A percentile compares a stretch with the other conserved stretches of the same genome.
Evolutionary conservation across 306 rosid species (phyloP).

Genomic region (Gastrolobium bilobum): DNA sequence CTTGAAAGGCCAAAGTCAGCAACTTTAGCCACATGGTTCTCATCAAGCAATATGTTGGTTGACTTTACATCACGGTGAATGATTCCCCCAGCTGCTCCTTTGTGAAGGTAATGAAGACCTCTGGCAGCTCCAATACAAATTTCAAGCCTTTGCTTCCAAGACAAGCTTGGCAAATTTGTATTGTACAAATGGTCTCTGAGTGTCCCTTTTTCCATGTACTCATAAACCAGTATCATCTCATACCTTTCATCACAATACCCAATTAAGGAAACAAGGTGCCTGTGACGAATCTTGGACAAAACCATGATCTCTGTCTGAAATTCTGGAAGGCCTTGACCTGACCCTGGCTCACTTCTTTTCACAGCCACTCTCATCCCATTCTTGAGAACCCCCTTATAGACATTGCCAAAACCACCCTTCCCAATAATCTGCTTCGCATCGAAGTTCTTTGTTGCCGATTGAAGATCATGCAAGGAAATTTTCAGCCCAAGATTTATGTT

Average conservation of each 20-base stretch:
- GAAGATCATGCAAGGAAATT: slow-evolving; percentile 55
- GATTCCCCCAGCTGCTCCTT: slow-evolving; percentile 62
- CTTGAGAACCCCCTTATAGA: slow-evolving; percentile 59
- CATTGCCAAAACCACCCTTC: slow-evolving; percentile 68
- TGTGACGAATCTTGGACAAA: slow-evolving; percentile 66
- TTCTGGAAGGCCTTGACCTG: slow-evolving; percentile 64
- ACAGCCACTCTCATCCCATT: slow-evolving; percentile 59
- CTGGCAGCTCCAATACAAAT: slow-evolving; percentile 68
- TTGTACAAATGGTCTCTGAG: slow-evolving; percentile 59
- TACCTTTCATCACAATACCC: slow-evolving; percentile 64
- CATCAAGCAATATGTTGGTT: slow-evolving; percentile 63
- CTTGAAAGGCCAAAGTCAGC: slow-evolving; percentile 73
- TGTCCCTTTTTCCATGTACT: slow-evolving; percentile 65
- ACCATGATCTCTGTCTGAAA: slow-evolving; percentile 68
- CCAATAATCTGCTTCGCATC: slow-evolving; percentile 52
- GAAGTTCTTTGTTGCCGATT: slow-evolving; percentile 56
- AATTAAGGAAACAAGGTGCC: slow-evolving; percentile 63
- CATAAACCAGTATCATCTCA: slow-evolving; percentile 70
- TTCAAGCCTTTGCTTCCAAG: slow-evolving; percentile 66
- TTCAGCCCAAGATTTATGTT: slow-evolving; percentile 56
- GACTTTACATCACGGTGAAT: slow-evolving; percentile 71
- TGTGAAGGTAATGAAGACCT: slow-evolving; percentile 70
- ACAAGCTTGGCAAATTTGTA: slow-evolving; percentile 40
- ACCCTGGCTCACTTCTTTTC: slow-evolving; percentile 62
- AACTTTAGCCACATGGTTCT: slow-evolving; percentile 65